Evolutionary conservation across 2,329 filamentous ascomycete genomes (phyloP).

Genomic region (Claviceps quebecensis): DNA sequence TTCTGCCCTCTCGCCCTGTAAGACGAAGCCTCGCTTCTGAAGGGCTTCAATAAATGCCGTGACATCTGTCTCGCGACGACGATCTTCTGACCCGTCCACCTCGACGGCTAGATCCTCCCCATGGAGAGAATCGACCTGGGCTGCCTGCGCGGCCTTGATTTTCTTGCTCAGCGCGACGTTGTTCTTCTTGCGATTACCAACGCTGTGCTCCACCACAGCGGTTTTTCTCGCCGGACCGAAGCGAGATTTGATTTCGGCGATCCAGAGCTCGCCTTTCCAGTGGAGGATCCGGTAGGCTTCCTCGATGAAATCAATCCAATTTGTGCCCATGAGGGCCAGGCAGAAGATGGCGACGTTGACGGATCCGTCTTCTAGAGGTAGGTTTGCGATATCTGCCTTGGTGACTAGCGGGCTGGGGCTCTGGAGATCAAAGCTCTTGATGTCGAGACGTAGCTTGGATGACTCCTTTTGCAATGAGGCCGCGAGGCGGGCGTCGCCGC

Average conservation of each 20-base stretch:
- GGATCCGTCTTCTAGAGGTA: slow-evolving; percentile 61
- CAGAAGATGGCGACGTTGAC: slow-evolving; percentile 90
- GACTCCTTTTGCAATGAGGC: slow-evolving; percentile 49
- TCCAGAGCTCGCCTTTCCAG: slow-evolving; percentile 92
- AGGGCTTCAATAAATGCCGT: slow-evolving; percentile 76
- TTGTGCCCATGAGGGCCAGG: slow-evolving; percentile 94
- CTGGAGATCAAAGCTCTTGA: slow-evolving; percentile 81
- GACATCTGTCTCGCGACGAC: slow-evolving; percentile 67
- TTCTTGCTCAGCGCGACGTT: slow-evolving; percentile 26
- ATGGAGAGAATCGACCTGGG: slow-evolving; percentile 33
- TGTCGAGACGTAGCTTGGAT: slow-evolving; percentile 54
- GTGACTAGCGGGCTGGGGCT: slow-evolving; percentile 65
- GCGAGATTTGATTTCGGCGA: slow-evolving; percentile 90
- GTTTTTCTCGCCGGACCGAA: slow-evolving; percentile 40
- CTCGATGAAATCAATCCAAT: slow-evolving; percentile 94
- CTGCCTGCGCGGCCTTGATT: slow-evolving; percentile 26
- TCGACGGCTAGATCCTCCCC: slow-evolving; percentile 50
- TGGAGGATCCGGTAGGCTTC: slow-evolving; percentile 85
- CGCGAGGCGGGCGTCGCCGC: slow-evolving; percentile 77
- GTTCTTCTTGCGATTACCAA: slow-evolving; percentile 51
- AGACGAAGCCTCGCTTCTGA: slow-evolving; percentile 66
- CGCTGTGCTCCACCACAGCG: slow-evolving; percentile 48
- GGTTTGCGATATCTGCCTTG: slow-evolving; percentile 71
- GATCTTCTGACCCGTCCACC: slow-evolving; percentile 53
- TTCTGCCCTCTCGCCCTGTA: slow-evolving; percentile 46